These are phyloP conservation scores for Chlamydomonas asymmetrica DNA, from an alignment of 139 green algal species.

Conservation along the genomic window DNA sequence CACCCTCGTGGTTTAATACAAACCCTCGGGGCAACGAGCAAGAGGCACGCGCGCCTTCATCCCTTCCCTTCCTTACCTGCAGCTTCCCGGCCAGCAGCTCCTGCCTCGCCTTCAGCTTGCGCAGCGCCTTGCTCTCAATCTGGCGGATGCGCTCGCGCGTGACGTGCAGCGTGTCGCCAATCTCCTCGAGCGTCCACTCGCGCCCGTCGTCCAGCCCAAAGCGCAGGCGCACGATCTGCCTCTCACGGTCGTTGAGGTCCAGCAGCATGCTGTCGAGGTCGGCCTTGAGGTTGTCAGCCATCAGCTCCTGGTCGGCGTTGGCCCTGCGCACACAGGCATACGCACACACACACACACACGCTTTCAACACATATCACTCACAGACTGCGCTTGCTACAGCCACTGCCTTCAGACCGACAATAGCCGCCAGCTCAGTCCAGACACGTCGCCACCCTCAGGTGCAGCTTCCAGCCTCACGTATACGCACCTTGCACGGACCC, in stretches of 20 bases:
- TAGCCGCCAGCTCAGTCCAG: too few relatives aligned
- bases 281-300: conserved; percentile 42
- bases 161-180: conserved; percentile 70
- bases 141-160: conserved; percentile 98
- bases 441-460: too few relatives aligned
- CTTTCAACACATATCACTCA: too few relatives aligned
- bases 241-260: conserved; percentile 78
- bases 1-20: too few relatives aligned
- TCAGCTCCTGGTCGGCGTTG: conserved; percentile 29
- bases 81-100: neutral
- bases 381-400: too few relatives aligned
- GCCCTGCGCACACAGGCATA: too few relatives aligned
- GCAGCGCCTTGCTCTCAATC: conserved; percentile 92
- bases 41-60: too few relatives aligned
- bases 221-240: conserved; percentile 82
- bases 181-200: conserved; percentile 89
- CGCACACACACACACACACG: too few relatives aligned
- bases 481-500: too few relatives aligned
- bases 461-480: too few relatives aligned
- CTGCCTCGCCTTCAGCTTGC: conserved; percentile 64
- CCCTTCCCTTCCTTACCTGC: neutral
- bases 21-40: too few relatives aligned
- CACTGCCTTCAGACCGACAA: too few relatives aligned
- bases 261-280: conserved; percentile 80
- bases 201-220: conserved; percentile 83